phyloP scores from a whole-genome alignment of 1,139 yeast species.

The Taphrina sp. region DNA sequence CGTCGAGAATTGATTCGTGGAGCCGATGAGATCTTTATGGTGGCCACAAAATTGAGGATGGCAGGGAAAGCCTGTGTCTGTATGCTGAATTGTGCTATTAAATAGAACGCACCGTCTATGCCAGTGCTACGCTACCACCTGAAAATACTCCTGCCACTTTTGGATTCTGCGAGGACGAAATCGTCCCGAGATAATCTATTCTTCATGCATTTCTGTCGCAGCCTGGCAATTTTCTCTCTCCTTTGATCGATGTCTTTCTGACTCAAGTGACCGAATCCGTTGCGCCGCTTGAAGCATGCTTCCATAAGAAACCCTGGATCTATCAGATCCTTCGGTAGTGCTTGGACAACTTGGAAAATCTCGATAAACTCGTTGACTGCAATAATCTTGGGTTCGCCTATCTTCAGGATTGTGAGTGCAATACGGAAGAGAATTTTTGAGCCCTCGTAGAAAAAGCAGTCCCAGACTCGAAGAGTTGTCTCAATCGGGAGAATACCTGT shows the following conservation, averaged over 20 bases:
- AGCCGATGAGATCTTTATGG: too few relatives aligned
- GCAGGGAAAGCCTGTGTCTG: background rate
- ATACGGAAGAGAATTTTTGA: slow-evolving; percentile 81
- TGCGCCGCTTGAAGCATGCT: slow-evolving; percentile 68
- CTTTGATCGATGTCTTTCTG: slow-evolving; percentile 74
- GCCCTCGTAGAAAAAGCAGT: slow-evolving; percentile 87
- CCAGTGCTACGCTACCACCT: background rate
- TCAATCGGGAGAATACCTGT: slow-evolving; percentile 87
- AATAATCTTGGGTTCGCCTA: slow-evolving; percentile 64
- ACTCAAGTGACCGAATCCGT: slow-evolving; percentile 71
- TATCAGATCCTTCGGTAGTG: slow-evolving; percentile 67
- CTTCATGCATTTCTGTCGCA: slow-evolving; percentile 7
- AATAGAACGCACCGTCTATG: background rate
- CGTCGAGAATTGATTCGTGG: too few relatives aligned
- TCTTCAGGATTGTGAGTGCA: slow-evolving; percentile 75
- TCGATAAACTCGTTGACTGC: slow-evolving; percentile 71
- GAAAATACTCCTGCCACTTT: background rate
- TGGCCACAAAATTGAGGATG: too few relatives aligned
- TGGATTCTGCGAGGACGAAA: background rate
- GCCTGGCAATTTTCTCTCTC: slow-evolving; percentile 41
- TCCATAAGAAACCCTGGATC: slow-evolving; percentile 73
- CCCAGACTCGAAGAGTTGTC: slow-evolving; percentile 87
- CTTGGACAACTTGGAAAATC: slow-evolving; percentile 80
- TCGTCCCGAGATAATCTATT: slow-evolving; percentile 9
- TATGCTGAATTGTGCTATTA: background rate